A percentile compares a stretch with the other conserved stretches of the same genome.
These are phyloP conservation scores for Tilletia walkeri DNA, from an alignment of 1,284 basidiomycete species.

Conservation along the genomic window DNA sequence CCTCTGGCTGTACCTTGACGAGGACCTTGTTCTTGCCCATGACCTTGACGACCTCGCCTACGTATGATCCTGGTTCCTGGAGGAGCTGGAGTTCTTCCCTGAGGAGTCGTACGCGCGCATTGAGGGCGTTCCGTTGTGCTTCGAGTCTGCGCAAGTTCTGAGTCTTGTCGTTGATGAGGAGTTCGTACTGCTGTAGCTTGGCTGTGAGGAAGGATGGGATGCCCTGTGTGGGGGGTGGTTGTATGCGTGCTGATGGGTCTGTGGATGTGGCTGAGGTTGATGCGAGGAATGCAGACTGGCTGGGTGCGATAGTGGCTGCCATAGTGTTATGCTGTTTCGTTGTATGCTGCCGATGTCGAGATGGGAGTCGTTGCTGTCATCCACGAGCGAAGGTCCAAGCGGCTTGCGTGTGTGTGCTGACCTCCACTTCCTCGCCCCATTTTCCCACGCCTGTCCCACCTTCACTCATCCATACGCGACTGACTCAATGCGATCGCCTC, in stretches of 20 bases:
- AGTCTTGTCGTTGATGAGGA: constrained; percentile 91
- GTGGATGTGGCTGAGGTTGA: neutral
- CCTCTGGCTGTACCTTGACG: constrained; percentile 97
- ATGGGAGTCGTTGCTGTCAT: neutral
- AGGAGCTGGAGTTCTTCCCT: constrained; percentile 91
- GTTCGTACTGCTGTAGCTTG: constrained; percentile 89
- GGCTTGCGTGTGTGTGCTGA: neutral
- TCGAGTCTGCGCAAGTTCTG: constrained; percentile 93
- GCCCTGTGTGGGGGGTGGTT: constrained; percentile 32
- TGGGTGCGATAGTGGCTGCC: constrained; percentile 3
- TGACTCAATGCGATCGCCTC: neutral
- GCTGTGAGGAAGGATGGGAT: constrained; percentile 83
- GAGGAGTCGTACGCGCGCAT: constrained; percentile 79
- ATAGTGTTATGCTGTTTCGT: neutral
- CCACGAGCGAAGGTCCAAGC: neutral
- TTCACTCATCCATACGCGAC: no score
- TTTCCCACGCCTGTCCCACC: no score
- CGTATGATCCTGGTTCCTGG: constrained; percentile 95
- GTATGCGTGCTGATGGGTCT: neutral
- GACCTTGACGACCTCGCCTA: constrained; percentile 95
- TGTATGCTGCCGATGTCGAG: no score
- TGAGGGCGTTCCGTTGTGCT: constrained; percentile 92
- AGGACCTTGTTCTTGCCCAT: constrained; percentile 99
- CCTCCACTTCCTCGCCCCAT: no score
- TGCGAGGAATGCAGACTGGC: constrained; percentile 12